Conservation (phyloP, 2,329 filamentous ascomycete species). For the Ceratocystis albifundus region DNA sequence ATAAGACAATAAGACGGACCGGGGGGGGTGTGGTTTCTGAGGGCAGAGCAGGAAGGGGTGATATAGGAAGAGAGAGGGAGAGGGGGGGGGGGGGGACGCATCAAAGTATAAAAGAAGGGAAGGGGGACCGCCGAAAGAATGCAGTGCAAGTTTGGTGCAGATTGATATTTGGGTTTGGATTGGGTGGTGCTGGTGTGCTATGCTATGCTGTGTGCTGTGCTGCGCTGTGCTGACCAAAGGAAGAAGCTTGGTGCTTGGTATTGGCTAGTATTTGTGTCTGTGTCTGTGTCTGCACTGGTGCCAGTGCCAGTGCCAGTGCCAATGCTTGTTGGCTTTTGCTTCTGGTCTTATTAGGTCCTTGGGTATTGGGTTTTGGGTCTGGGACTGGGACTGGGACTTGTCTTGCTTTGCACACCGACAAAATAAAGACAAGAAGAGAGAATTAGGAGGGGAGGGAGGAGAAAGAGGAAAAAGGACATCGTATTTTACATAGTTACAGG, state of each 20-base stretch:
- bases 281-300: not conserved
- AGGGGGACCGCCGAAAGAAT: not conserved
- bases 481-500: not conserved
- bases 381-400: not conserved
- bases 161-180: too few species aligned
- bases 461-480: not conserved
- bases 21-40: not conserved
- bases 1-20: not conserved
- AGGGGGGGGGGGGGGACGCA: not conserved
- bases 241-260: not conserved
- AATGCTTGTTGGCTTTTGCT: not conserved
- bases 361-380: too few species aligned
- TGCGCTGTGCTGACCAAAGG: too few species aligned
- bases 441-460: conserved; percentile 1
- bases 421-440: not conserved
- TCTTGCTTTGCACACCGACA: conserved; percentile 4
- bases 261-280: not conserved
- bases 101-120: not conserved
- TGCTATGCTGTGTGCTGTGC: too few species aligned
- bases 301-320: not conserved
- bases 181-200: not conserved
- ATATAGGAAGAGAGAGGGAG: not conserved
- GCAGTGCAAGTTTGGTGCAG: not conserved
- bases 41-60: not conserved
- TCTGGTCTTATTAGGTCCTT: not conserved